Conservation (phyloP, 177 flowering plant genomes). For the Vitis hybrid region DNA sequence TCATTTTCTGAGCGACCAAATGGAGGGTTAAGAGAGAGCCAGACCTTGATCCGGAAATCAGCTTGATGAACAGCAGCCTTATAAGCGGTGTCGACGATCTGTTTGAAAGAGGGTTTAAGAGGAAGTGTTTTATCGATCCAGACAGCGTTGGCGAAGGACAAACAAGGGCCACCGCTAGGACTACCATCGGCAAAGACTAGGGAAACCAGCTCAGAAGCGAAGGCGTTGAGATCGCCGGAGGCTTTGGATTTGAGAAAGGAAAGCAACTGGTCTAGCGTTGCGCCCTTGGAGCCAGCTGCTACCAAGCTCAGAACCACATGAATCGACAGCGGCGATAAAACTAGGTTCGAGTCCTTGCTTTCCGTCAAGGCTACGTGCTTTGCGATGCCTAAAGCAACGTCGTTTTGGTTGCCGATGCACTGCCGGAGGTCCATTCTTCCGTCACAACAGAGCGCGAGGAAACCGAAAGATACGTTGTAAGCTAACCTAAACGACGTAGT, state of each 20-base stretch:
- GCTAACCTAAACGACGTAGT: too few species aligned
- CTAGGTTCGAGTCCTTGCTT: conserved; percentile 42
- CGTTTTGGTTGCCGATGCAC: conserved; percentile 43
- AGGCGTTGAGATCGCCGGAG: conserved; percentile 44
- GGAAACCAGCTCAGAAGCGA: conserved; percentile 42
- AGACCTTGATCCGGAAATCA: conserved; percentile 63
- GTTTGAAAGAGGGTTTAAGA: conserved; percentile 44
- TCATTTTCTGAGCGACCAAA: too few species aligned
- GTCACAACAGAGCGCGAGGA: conserved; percentile 17
- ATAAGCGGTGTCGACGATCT: conserved; percentile 39
- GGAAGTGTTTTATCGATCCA: conserved; percentile 52
- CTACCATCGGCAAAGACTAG: conserved; percentile 53
- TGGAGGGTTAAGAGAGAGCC: too few species aligned
- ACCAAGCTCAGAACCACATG: conserved; percentile 56
- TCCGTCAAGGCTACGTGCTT: conserved; percentile 28
- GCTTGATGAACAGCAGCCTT: conserved; percentile 38
- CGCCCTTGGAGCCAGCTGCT: conserved; percentile 56
- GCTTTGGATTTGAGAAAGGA: conserved; percentile 44
- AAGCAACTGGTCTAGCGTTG: conserved; percentile 48
- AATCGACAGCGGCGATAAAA: conserved; percentile 61
- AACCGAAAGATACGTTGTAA: not conserved
- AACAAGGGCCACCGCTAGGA: conserved; percentile 44
- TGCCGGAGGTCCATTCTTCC: conserved; percentile 47
- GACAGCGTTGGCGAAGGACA: conserved; percentile 48
- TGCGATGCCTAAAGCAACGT: conserved; percentile 39